These are phyloP conservation scores for Aristolochia californica DNA, from an alignment of 164 flowering plant species.

Conservation along the genomic window DNA sequence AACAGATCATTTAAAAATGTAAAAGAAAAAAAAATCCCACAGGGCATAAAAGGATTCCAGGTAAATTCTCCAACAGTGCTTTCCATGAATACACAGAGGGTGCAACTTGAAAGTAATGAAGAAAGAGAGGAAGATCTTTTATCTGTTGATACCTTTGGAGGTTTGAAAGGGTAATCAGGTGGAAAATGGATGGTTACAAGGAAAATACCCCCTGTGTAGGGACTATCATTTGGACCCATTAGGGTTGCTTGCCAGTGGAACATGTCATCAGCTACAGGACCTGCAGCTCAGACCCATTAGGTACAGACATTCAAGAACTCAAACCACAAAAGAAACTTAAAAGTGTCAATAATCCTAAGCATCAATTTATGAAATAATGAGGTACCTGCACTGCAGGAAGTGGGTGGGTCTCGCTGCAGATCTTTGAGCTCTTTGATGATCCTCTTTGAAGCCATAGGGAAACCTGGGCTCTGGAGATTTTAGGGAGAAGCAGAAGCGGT, in stretches of 20 bases:
- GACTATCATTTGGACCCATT: constrained; percentile 65
- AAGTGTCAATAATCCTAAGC: not conserved
- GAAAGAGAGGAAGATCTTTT: not conserved
- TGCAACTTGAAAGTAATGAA: too few relatives aligned
- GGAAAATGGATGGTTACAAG: constrained; percentile 60
- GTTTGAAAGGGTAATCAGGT: constrained; percentile 68
- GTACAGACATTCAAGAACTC: not conserved
- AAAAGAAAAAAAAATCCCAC: not conserved
- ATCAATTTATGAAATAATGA: not conserved
- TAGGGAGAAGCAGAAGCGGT: not conserved
- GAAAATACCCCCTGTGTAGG: constrained; percentile 64
- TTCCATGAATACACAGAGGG: too few relatives aligned
- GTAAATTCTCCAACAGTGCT: not conserved
- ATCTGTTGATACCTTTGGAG: constrained; percentile 43
- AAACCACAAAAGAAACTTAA: too few relatives aligned
- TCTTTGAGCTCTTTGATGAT: constrained; percentile 13
- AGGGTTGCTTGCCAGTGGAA: constrained; percentile 85
- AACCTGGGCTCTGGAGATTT: not conserved
- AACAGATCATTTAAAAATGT: not conserved
- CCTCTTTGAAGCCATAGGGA: constrained; percentile 9
- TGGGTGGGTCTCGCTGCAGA: constrained; percentile 12
- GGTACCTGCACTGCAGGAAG: constrained; percentile 15
- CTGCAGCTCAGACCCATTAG: constrained; percentile 16
- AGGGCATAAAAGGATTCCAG: not conserved
- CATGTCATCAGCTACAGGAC: constrained; percentile 71